Percentiles rank a stretch among this genome's conserved stretches.
Conservation (phyloP, 176 grass and related monocot genomes). For the Rhynchospora tenuis region DNA sequence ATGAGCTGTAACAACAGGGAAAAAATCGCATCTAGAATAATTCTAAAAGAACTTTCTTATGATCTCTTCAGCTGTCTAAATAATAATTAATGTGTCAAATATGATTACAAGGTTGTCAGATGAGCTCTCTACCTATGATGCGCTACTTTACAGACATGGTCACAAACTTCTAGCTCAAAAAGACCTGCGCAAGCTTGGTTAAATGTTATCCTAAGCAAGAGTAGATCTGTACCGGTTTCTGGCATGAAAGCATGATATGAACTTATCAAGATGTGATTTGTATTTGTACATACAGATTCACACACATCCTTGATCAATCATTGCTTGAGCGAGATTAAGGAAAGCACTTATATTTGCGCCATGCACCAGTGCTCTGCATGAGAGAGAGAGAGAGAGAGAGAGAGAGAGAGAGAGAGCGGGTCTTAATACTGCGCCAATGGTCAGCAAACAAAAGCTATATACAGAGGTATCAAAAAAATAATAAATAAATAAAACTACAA, state of each 20-base stretch:
- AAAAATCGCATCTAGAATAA: neutral
- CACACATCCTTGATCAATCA: slow-evolving; percentile 96
- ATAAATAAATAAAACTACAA: neutral
- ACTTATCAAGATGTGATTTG: neutral
- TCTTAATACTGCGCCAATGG: slow-evolving; percentile 19
- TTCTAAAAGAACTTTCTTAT: neutral
- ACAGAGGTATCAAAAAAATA: neutral
- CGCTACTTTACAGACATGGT: slow-evolving; percentile 11
- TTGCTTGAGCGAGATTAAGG: slow-evolving; percentile 86
- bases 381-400: slow-evolving; percentile 10
- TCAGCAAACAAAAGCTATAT: neutral
- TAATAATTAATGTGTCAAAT: slow-evolving; percentile 15
- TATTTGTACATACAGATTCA: slow-evolving; percentile 23
- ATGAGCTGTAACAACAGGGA: neutral
- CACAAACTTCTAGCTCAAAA: neutral
- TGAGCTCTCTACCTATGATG: slow-evolving; percentile 3
- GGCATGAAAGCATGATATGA: neutral
- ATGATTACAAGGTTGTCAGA: slow-evolving; percentile 16
- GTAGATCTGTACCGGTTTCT: neutral
- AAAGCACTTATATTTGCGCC: slow-evolving; percentile 90
- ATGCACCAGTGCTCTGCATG: slow-evolving; percentile 67
- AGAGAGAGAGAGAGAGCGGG: neutral
- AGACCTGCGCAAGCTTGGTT: neutral
- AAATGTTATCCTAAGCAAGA: slow-evolving; percentile 6
- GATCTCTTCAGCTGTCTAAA: neutral